phyloP scores from a whole-genome alignment of 345 rosid genomes.

The Viola odorata region DNA sequence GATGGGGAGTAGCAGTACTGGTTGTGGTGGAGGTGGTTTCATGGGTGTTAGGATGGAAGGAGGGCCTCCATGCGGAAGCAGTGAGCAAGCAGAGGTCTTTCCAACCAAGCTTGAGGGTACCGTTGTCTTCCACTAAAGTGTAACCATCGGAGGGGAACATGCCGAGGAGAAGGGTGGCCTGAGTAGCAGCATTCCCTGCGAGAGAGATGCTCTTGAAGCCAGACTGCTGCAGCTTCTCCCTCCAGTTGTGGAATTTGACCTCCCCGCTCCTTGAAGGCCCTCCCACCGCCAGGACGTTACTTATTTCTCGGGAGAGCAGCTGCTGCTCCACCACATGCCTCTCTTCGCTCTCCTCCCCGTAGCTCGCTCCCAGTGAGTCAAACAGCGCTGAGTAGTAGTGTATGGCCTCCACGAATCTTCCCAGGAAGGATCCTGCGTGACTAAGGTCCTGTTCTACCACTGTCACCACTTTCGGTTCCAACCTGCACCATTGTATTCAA shows the following conservation, averaged over 20 bases:
- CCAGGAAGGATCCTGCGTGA: conserved; percentile 86
- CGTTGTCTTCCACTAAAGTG: conserved; percentile 89
- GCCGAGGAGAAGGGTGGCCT: conserved; percentile 79
- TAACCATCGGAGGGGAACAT: conserved; percentile 97
- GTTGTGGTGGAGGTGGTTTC: background rate
- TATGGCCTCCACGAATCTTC: conserved; percentile 93
- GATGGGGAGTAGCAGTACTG: background rate
- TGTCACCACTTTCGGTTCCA: conserved; percentile 94
- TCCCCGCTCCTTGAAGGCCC: conserved; percentile 78
- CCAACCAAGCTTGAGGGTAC: conserved; percentile 95
- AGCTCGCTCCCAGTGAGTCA: conserved; percentile 90
- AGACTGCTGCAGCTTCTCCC: conserved; percentile 81
- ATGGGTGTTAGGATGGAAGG: conserved; percentile 15
- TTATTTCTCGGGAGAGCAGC: conserved; percentile 78
- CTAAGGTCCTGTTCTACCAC: conserved; percentile 96
- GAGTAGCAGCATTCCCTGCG: conserved; percentile 85
- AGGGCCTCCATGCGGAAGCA: conserved; percentile 96
- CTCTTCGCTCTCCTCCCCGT: conserved; percentile 96
- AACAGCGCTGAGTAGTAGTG: conserved; percentile 96
- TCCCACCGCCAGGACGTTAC: conserved; percentile 79
- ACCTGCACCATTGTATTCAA: conserved; percentile 31
- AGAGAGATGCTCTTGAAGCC: conserved; percentile 84
- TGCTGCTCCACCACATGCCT: conserved; percentile 97
- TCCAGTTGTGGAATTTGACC: conserved; percentile 80
- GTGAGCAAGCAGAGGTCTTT: conserved; percentile 96